These are phyloP conservation scores for Kwoniella bestiolae DNA, from an alignment of 768 basidiomycete genomes.

Conservation along the genomic window DNA sequence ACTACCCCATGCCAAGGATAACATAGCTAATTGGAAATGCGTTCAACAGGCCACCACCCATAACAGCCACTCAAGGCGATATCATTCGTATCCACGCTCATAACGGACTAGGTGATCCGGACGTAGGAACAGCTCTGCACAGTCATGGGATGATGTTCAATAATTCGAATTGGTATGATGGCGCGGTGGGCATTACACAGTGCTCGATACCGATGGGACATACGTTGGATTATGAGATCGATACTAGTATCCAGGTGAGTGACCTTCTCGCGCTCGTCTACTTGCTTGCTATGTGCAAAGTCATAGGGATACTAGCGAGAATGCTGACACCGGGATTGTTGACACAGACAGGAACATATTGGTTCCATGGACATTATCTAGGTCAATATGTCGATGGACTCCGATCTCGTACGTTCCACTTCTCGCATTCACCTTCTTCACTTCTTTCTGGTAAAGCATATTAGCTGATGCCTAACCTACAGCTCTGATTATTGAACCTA, in stretches of 20 bases:
- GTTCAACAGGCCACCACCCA: conserved; percentile 72
- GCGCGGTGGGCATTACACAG: conserved; percentile 79
- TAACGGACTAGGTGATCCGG: conserved; percentile 67
- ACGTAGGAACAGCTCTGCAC: conserved; percentile 70
- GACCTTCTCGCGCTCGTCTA: conserved; percentile 14
- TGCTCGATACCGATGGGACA: conserved; percentile 75
- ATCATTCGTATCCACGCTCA: conserved; percentile 74
- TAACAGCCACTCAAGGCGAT: conserved; percentile 74
- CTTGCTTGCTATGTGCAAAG: too few relatives aligned
- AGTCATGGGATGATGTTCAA: conserved; percentile 98
- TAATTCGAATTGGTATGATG: conserved; percentile 83
- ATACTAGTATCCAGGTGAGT: conserved; percentile 53
- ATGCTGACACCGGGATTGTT: background rate
- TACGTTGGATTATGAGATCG: conserved; percentile 75
- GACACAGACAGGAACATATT: conserved; percentile 55
- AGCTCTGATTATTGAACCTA: conserved; percentile 2
- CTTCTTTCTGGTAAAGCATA: conserved; percentile 59
- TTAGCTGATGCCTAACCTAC: conserved; percentile 73
- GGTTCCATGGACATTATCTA: conserved; percentile 57
- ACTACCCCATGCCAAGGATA: too few relatives aligned
- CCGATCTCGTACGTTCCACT: conserved; percentile 62
- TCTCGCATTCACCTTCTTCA: conserved; percentile 63
- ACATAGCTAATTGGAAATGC: background rate
- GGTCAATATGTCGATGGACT: conserved; percentile 94
- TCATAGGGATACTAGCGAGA: background rate